phyloP scores from a whole-genome alignment of 768 basidiomycete genomes.

The Boletellus sp. region DNA sequence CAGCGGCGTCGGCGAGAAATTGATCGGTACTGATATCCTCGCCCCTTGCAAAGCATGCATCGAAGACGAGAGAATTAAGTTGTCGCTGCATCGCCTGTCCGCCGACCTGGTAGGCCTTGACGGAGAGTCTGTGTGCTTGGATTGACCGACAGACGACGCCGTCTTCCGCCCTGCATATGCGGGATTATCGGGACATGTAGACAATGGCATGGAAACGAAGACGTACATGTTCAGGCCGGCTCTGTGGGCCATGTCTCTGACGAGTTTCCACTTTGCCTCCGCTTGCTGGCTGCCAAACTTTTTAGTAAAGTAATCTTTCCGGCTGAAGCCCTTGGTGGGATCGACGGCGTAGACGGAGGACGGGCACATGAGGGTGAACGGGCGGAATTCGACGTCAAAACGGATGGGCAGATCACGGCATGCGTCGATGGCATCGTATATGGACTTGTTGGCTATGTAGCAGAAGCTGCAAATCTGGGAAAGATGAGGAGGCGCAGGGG shows the following conservation, averaged over 20 bases:
- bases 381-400: constrained; percentile 36
- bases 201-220: not conserved
- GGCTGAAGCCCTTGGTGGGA: constrained; percentile 16
- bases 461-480: constrained; percentile 35
- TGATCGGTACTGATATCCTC: constrained; percentile 36
- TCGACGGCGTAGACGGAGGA: constrained; percentile 19
- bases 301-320: constrained; percentile 22
- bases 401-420: constrained; percentile 31
- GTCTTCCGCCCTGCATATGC: constrained; percentile 32
- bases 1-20: constrained; percentile 37
- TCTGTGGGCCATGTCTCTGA: constrained; percentile 27
- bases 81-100: constrained; percentile 39
- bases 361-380: constrained; percentile 28
- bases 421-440: constrained; percentile 35
- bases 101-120: constrained; percentile 40
- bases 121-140: constrained; percentile 43
- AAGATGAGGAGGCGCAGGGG: constrained; percentile 6
- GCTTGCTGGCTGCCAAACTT: constrained; percentile 28
- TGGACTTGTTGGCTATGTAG: constrained; percentile 37
- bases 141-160: constrained; percentile 39
- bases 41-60: constrained; percentile 38
- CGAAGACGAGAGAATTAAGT: constrained; percentile 37
- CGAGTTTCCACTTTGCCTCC: constrained; percentile 25
- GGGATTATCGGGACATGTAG: not conserved
- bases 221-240: constrained; percentile 27